Base-by-base conservation (phyloP, 208 protist genomes). In the Endotrypanum monterogeii region DNA sequence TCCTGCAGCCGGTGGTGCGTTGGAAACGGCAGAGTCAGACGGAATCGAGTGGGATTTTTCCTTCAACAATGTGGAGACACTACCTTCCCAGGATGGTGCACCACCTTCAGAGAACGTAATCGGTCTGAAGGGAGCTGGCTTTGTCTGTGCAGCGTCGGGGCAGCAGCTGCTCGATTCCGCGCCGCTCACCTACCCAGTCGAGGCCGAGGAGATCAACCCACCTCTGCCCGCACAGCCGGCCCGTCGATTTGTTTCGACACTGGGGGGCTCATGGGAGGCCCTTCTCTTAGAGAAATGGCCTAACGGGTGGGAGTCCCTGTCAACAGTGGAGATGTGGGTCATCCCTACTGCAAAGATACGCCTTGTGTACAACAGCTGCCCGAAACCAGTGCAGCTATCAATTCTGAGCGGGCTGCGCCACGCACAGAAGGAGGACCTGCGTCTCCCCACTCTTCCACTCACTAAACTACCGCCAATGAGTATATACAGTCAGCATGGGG, bases 241-340 rank as follows among this genome's bases (percentile, higher is more conserved):
- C 39, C 87, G 83, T 63, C 84, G 73, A 61, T 91, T 95, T 74
- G 55, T 84, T 37, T 83, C 71, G 58, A 86, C 89, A 0, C 67
- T 94, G 2, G 93, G 86, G 55, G 93, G 93, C 37, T 84, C 82
- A 62, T 97, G 93, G 91, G 91, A 95, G 71, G 93, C 91, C 4
- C 82, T 97, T 25, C 81, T 97, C 55, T 35, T 88, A 50, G 91
- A 94, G 28, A 97, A 97, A 82, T 97, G 93, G 91, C 91, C 87
- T 28, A 88, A 85, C 70, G 91, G 93, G 37, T 97, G 90, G 91
- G 88, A 94, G 76, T 84, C 90, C 39, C 86, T 83, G 41, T 87
- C 86, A 14, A 91, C 88, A 20, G 88, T 94, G 55, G 85, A 93
- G 74, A 75, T 87, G 37, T 97, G 89, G 89, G 84, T 89, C 7